Evolutionary conservation across 371 early-diverging fungal genomes (phyloP).

Genomic region (Mucor velutinosus): DNA sequence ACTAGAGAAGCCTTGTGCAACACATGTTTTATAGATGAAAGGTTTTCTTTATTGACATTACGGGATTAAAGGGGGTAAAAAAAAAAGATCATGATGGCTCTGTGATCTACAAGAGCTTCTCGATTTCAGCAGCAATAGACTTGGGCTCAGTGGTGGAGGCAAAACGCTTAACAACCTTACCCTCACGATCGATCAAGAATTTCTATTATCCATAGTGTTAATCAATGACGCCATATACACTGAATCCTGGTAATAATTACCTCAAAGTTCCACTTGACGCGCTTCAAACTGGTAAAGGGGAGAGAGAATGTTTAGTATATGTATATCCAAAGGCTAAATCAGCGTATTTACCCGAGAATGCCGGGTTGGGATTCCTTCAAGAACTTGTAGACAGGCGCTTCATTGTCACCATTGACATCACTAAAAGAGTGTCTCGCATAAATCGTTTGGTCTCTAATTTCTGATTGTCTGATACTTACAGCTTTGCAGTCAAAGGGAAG

Average conservation of each 20-base stretch:
- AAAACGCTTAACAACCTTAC: constrained; percentile 64
- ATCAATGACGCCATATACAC: neutral
- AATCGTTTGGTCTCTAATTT: neutral
- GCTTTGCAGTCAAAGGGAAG: constrained; percentile 85
- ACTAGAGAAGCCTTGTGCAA: neutral
- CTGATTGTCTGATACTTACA: constrained; percentile 32
- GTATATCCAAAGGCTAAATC: neutral
- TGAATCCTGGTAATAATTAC: constrained; percentile 16
- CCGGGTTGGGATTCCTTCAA: constrained; percentile 65
- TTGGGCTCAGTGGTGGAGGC: constrained; percentile 55
- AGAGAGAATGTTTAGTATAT: neutral
- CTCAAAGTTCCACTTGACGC: constrained; percentile 78
- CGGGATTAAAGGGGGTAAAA: neutral
- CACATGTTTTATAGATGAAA: neutral
- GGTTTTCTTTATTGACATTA: neutral
- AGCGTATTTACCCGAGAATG: constrained; percentile 40
- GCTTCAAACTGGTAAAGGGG: constrained; percentile 37
- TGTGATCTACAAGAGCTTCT: constrained; percentile 41
- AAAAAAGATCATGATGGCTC: neutral
- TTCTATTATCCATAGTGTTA: constrained; percentile 34
- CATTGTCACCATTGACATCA: constrained; percentile 77
- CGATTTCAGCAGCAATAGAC: constrained; percentile 51
- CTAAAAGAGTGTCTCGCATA: constrained; percentile 17
- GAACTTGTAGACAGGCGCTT: constrained; percentile 69
- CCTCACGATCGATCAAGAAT: constrained; percentile 70